These are phyloP conservation scores for Lecanosticta acicola DNA, from an alignment of 2,329 filamentous ascomycete genomes.

Conservation along the genomic window DNA sequence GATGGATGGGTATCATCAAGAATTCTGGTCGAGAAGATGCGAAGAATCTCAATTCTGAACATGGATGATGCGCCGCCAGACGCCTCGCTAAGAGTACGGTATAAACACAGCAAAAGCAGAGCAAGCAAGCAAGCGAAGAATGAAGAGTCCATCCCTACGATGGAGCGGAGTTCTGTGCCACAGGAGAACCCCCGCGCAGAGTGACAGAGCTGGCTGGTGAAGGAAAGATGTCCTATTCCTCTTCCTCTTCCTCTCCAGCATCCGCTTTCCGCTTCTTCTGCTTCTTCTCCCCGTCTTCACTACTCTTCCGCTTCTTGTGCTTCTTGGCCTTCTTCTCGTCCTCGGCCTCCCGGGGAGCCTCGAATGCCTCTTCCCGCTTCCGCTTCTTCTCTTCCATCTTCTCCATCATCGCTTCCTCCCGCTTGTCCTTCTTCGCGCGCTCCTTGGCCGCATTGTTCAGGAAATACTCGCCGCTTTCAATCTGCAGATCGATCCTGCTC, in stretches of 20 bases:
- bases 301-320: slow-evolving; percentile 48
- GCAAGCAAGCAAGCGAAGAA: too few relatives aligned
- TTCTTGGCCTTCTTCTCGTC: slow-evolving; percentile 43
- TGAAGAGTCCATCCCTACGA: too few relatives aligned
- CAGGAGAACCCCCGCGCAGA: too few relatives aligned
- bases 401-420: slow-evolving; percentile 75
- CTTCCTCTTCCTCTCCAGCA: slow-evolving; percentile 20
- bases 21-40: too few relatives aligned
- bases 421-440: slow-evolving; percentile 68
- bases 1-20: too few relatives aligned
- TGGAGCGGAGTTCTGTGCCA: too few relatives aligned
- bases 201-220: too few relatives aligned
- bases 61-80: too few relatives aligned
- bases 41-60: too few relatives aligned
- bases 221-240: neutral
- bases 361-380: slow-evolving; percentile 78
- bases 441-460: slow-evolving; percentile 89
- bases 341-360: slow-evolving; percentile 72
- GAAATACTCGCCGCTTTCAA: slow-evolving; percentile 97
- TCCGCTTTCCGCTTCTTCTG: slow-evolving; percentile 35
- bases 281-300: slow-evolving; percentile 39
- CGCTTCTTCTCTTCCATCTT: slow-evolving; percentile 85
- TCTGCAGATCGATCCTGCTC: slow-evolving; percentile 97
- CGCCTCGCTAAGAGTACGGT: too few relatives aligned
- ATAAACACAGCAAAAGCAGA: too few relatives aligned